Evolutionary conservation across 2,329 filamentous ascomycete genomes (phyloP), one percentile per base, ranked within the genome.

Genomic region (Zasmidium citrigriseum): DNA sequence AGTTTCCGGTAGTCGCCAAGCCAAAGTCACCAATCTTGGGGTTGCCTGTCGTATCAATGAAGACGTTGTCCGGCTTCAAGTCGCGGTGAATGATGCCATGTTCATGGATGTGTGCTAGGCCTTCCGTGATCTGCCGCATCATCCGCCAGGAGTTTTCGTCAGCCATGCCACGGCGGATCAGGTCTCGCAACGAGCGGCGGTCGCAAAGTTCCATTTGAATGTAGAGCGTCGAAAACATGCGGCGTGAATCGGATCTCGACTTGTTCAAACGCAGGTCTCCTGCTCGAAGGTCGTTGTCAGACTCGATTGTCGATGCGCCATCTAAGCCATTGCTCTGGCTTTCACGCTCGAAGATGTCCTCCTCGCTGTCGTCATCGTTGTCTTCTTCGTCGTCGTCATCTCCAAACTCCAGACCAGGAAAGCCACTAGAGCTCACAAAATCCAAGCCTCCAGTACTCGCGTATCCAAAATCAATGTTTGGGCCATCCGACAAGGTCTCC

Each of bases 151-250:
- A 85, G 68, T 96, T 89, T 24, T 91, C 83, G 65, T 90, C 87
- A 66, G 86, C 85, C 11, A 98, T 77, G 25, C 87, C 88, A 67
- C 88, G 86, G 21, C 85, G 83, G 57, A 99, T 96, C 25, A 97
- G 77, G 78, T 98, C 92, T 20, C 93, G 88, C 27, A 99, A 83
- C 0, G 95, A 98, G 65, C 90, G 86, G 71, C 93, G 95, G 72
- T 98, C 93, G 70, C 95, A 99, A 66, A 97, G 96, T 72, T 99
- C 95, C 95, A 99, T 99, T 60, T 96, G 95, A 56, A 99, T 98
- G 72, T 97, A 99, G 45, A 99, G 82, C 5, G 93, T 88, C 0
- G 89, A 93, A 53, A 84, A 85, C 60, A 84, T 83, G 46, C 83
- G 80, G 55, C 61, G 64, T 20, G 78, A 77, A 55, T 76, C 75